Conservation (phyloP, 2,329 filamentous ascomycete genomes). For the Diaporthe sp. region DNA sequence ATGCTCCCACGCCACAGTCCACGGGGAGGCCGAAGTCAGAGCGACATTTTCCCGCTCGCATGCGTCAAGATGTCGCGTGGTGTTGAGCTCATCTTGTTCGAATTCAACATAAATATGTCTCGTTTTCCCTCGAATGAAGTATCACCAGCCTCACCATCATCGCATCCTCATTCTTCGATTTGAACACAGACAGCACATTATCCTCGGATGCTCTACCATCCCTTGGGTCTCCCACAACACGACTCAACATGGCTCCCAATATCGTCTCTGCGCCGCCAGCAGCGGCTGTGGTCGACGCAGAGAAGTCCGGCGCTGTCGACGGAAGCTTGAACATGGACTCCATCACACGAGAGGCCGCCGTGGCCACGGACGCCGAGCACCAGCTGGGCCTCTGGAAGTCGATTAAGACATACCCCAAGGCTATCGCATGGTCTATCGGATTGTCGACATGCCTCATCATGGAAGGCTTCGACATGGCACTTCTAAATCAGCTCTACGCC, state of each 20-base stretch:
- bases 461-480: conserved; percentile 62
- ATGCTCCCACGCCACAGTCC: background rate
- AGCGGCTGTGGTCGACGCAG: background rate
- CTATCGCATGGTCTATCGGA: conserved; percentile 58
- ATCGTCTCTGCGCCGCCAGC: conserved; percentile 9
- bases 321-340: conserved; percentile 13
- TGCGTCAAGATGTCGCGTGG: background rate
- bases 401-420: conserved; percentile 56
- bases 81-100: background rate
- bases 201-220: background rate
- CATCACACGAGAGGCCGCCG: conserved; percentile 10
- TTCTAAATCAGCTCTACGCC: conserved; percentile 61
- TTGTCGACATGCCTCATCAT: conserved; percentile 59
- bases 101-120: conserved; percentile 5
- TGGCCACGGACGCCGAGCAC: conserved; percentile 46
- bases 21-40: conserved; percentile 16
- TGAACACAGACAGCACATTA: background rate
- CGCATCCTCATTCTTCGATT: background rate
- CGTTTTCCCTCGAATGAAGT: background rate
- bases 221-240: background rate
- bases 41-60: conserved; percentile 19
- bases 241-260: background rate
- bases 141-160: background rate
- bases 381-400: conserved; percentile 53
- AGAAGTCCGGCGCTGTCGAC: background rate